Percentiles rank a stretch among this genome's conserved stretches.
phyloP scores from a whole-genome alignment of 2,329 filamentous ascomycete species.

The Lecanicillium sp. region DNA sequence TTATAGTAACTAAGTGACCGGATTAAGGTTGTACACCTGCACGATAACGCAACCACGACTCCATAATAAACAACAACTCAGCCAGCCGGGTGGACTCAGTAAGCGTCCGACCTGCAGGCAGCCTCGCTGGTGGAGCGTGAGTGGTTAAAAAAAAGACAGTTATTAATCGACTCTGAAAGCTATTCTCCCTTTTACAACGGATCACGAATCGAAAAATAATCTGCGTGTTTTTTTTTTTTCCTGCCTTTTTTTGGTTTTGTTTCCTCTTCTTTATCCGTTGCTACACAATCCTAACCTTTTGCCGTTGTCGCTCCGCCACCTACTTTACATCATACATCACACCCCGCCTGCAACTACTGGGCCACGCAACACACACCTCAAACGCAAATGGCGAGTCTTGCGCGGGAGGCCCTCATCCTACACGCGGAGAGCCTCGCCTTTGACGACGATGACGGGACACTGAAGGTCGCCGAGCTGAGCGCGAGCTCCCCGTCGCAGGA shows the following conservation, averaged over 20 bases:
- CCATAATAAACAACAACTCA: conserved; percentile 6
- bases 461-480: conserved; percentile 8
- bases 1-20: no score
- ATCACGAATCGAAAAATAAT: no score
- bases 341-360: no score
- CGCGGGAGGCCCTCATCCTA: neutral
- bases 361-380: no score
- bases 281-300: no score
- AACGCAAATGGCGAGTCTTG: neutral
- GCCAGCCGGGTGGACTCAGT: neutral
- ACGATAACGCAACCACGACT: neutral
- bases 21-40: neutral
- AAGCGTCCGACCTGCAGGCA: neutral
- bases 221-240: neutral
- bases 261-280: neutral
- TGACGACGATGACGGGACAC: conserved; percentile 23
- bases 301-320: no score
- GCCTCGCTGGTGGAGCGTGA: conserved; percentile 1
- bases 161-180: no score
- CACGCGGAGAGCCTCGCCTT: conserved; percentile 15
- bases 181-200: no score
- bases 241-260: no score
- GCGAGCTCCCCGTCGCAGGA: conserved; percentile 2
- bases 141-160: no score
- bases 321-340: neutral